Evolutionary conservation across 352 stramenopile species (phyloP).

Genomic region (Phytophthora meadii): DNA sequence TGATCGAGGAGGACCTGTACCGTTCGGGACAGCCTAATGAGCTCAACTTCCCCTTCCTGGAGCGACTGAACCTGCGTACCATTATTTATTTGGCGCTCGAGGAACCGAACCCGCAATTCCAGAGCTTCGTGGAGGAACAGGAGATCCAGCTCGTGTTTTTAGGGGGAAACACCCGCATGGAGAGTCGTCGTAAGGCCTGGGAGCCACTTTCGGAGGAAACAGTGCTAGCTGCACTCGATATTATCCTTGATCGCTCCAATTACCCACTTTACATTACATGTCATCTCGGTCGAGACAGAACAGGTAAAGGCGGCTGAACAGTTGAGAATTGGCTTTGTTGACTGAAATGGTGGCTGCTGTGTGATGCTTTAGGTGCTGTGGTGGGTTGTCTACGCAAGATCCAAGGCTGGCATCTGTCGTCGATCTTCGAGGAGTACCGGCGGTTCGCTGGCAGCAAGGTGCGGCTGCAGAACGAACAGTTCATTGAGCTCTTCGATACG

Average conservation of each 20-base stretch:
- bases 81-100: constrained; percentile 93
- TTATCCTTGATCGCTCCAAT: constrained; percentile 90
- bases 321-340: background rate
- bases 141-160: constrained; percentile 90
- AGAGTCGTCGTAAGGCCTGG: constrained; percentile 88
- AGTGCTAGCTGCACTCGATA: constrained; percentile 89
- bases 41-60: constrained; percentile 93
- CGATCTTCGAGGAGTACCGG: constrained; percentile 94
- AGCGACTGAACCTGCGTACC: constrained; percentile 89
- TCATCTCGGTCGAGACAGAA: constrained; percentile 90
- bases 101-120: constrained; percentile 90
- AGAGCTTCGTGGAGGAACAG: constrained; percentile 92
- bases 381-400: constrained; percentile 93
- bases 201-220: constrained; percentile 90
- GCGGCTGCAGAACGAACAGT: constrained; percentile 93
- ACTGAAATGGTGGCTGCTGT: constrained; percentile 3
- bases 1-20: constrained; percentile 93
- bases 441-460: constrained; percentile 92
- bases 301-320: constrained; percentile 46
- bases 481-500: constrained; percentile 95
- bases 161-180: constrained; percentile 89
- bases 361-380: constrained; percentile 63
- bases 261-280: constrained; percentile 93
- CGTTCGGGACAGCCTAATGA: constrained; percentile 91
- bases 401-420: constrained; percentile 93